Percentiles rank a stretch among this genome's conserved stretches.
These are phyloP conservation scores for Hibiscus trionum DNA, from an alignment of 345 rosid genomes.

Conservation along the genomic window DNA sequence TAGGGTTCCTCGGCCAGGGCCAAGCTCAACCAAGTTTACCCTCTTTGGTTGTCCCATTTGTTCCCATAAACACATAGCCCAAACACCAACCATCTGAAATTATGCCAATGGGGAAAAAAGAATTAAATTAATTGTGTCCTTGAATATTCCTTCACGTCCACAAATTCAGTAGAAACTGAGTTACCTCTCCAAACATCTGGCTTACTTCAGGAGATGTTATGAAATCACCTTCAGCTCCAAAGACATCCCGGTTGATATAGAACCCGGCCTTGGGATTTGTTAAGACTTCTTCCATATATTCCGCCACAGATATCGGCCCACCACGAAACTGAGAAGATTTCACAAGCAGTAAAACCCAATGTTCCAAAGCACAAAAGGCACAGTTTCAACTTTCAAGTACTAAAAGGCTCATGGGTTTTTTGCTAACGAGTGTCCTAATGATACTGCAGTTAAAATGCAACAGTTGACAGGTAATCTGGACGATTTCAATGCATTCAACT, in stretches of 20 bases:
- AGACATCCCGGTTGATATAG: slow-evolving; percentile 83
- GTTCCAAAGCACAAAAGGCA: background rate
- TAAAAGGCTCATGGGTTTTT: background rate
- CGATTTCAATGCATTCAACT: background rate
- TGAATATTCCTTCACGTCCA: background rate
- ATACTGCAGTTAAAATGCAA: background rate
- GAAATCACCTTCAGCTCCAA: slow-evolving; percentile 93
- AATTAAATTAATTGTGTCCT: background rate
- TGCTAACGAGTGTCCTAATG: background rate
- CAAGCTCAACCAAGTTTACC: slow-evolving; percentile 84
- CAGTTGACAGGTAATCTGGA: background rate
- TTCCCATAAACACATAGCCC: slow-evolving; percentile 94
- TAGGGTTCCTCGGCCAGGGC: slow-evolving; percentile 94
- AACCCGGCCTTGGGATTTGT: slow-evolving; percentile 86
- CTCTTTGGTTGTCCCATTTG: slow-evolving; percentile 77
- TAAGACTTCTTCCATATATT: slow-evolving; percentile 93
- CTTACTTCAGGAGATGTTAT: slow-evolving; percentile 96
- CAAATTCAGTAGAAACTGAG: background rate
- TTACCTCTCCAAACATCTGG: slow-evolving; percentile 95
- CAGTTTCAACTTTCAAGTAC: slow-evolving; percentile 4
- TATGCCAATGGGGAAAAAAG: slow-evolving; percentile 5
- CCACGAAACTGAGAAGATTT: slow-evolving; percentile 36
- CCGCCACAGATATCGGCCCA: slow-evolving; percentile 88
- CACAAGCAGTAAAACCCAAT: background rate
- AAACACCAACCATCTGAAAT: slow-evolving; percentile 75